Percentiles rank a stretch among this genome's conserved stretches.
Conservation (phyloP, 2,329 filamentous ascomycete species). For the Neofusicoccum laricinum region DNA sequence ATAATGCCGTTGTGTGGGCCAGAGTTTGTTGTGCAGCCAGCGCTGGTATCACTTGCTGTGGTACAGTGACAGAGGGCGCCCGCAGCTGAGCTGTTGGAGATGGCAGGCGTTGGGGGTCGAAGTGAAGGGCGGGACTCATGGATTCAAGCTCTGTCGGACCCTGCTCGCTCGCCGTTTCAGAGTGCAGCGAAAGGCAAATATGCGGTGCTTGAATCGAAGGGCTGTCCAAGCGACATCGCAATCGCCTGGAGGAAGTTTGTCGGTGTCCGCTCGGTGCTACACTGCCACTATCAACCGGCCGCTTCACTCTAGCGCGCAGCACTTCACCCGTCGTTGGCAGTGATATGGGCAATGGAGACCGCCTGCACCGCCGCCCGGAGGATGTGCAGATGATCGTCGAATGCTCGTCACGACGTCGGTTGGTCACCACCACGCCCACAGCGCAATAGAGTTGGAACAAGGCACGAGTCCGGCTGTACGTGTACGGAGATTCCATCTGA, state of each 20-base stretch:
- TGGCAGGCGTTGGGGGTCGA: not conserved
- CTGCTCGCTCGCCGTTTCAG: not conserved
- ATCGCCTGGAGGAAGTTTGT: not conserved
- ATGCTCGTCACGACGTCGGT: not conserved
- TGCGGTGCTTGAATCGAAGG: not conserved
- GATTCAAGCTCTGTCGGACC: not conserved
- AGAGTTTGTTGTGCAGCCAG: not conserved
- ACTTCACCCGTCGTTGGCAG: not conserved
- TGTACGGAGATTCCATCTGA: not conserved
- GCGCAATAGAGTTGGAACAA: too few relatives aligned
- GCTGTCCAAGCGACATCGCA: not conserved
- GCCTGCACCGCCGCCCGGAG: constrained; percentile 8
- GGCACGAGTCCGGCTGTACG: too few relatives aligned
- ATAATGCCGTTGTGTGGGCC: not conserved
- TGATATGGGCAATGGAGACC: not conserved
- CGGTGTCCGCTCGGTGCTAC: not conserved
- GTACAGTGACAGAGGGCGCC: not conserved
- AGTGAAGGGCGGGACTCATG: not conserved
- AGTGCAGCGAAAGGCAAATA: not conserved
- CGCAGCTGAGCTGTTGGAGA: not conserved
- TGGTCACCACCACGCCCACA: not conserved
- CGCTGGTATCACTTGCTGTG: not conserved
- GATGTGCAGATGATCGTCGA: constrained; percentile 6
- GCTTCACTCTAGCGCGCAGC: not conserved
- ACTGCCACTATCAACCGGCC: not conserved